Conservation (phyloP, 257 asterid genomes). For the Cynanchum wilfordii region DNA sequence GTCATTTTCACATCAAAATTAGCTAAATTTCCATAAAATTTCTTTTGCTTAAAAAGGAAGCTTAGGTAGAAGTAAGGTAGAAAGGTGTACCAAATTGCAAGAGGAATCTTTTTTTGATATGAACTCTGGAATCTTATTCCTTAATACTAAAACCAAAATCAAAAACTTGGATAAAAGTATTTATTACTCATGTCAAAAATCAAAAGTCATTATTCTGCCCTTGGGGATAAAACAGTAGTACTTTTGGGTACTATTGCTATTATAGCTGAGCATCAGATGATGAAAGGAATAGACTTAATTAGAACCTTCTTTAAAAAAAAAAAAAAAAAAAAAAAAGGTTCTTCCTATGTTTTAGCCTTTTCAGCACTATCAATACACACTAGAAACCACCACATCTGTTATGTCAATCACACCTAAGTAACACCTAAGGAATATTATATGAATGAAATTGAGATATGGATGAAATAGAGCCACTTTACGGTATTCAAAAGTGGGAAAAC, state of each 20-base stretch:
- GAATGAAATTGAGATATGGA: no score
- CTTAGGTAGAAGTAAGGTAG: neutral
- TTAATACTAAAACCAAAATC: neutral
- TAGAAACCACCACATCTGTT: neutral
- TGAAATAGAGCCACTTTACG: no score
- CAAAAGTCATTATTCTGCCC: neutral
- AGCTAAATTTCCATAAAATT: neutral
- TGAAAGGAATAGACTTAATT: neutral
- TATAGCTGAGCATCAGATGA: neutral
- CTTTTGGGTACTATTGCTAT: neutral
- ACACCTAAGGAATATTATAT: no score
- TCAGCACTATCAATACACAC: neutral
- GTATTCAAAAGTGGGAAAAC: no score
- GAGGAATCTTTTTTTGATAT: constrained; percentile 18
- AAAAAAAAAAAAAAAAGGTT: no score
- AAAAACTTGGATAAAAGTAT: constrained; percentile 10
- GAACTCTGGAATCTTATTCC: constrained; percentile 21
- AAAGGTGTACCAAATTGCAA: constrained; percentile 10
- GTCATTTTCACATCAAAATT: constrained; percentile 14
- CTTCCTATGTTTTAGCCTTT: neutral
- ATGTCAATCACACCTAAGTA: no score
- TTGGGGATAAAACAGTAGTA: neutral
- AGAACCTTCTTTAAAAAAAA: neutral
- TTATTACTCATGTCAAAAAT: constrained; percentile 2
- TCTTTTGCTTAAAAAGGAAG: constrained; percentile 16